A percentile compares a stretch with the other conserved stretches of the same genome.
Conservation (phyloP, 495 filamentous ascomycete species). For the Penicillium herquei region DNA sequence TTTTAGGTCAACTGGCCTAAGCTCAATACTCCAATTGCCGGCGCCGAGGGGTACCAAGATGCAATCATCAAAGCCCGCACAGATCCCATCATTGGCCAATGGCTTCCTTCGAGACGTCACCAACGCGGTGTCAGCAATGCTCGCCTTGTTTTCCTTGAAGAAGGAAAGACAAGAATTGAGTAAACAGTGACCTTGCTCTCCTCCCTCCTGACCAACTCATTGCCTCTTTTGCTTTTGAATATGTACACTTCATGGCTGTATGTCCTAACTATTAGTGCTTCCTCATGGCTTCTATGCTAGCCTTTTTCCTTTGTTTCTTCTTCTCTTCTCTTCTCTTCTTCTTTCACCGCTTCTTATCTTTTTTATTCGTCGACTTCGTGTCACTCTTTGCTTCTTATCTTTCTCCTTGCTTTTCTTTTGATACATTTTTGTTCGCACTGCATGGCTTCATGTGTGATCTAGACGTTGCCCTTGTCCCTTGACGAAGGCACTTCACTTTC, state of each 20-base stretch:
- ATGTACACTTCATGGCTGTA: slow-evolving; percentile 24
- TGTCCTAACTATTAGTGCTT: slow-evolving; percentile 16
- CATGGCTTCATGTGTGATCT: neutral
- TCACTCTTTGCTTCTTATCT: slow-evolving; percentile 8
- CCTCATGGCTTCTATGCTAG: slow-evolving; percentile 3
- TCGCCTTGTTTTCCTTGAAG: slow-evolving; percentile 77
- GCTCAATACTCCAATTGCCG: slow-evolving; percentile 80
- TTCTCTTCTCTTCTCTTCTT: slow-evolving; percentile 9
- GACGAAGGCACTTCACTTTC: neutral
- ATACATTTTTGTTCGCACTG: slow-evolving; percentile 4
- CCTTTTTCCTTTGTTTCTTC: slow-evolving; percentile 15
- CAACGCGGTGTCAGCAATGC: slow-evolving; percentile 77
- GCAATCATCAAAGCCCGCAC: slow-evolving; percentile 71
- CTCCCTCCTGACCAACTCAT: neutral
- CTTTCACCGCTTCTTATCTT: slow-evolving; percentile 6
- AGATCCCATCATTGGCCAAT: slow-evolving; percentile 70
- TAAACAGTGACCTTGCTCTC: slow-evolving; percentile 30
- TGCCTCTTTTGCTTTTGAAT: slow-evolving; percentile 5
- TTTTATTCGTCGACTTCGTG: neutral
- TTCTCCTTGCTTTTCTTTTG: neutral
- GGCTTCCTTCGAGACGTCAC: slow-evolving; percentile 61
- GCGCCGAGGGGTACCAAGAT: slow-evolving; percentile 85
- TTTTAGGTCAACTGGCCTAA: slow-evolving; percentile 93
- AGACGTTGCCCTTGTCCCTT: neutral
- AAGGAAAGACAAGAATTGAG: slow-evolving; percentile 96